These are phyloP conservation scores for Ophiostoma triangulosporum DNA, from an alignment of 2,329 filamentous ascomycete genomes.

Conservation along the genomic window DNA sequence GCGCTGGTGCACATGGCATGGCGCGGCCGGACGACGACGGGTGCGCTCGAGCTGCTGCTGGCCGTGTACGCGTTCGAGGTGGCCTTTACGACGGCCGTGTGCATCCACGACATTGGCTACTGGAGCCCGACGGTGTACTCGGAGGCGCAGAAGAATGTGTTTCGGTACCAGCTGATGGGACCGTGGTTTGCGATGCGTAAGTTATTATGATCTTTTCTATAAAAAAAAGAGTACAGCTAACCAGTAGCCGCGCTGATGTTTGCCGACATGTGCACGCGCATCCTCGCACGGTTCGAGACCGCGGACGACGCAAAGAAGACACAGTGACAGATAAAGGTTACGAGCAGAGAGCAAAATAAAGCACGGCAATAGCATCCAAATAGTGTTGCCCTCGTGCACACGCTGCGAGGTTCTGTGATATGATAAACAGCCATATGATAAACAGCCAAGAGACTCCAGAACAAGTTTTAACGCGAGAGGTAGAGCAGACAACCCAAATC, in stretches of 20 bases:
- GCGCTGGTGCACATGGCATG: slow-evolving; percentile 30
- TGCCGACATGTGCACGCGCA: slow-evolving; percentile 40
- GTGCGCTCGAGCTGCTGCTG: slow-evolving; percentile 33
- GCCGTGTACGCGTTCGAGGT: slow-evolving; percentile 39
- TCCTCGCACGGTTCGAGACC: slow-evolving; percentile 27
- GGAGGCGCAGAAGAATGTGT: slow-evolving; percentile 28
- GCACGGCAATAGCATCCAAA: too few species aligned
- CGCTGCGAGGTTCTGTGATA: too few species aligned
- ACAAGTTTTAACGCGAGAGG: too few species aligned
- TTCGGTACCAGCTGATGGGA: slow-evolving; percentile 36
- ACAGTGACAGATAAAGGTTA: too few species aligned
- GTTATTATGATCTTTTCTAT: slow-evolving; percentile 16
- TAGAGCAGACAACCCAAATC: not conserved
- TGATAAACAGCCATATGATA: too few species aligned
- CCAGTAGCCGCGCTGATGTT: slow-evolving; percentile 34
- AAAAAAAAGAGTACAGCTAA: not conserved
- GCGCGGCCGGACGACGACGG: slow-evolving; percentile 19
- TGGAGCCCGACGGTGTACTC: slow-evolving; percentile 35
- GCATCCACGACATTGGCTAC: slow-evolving; percentile 34
- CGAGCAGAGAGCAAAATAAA: too few species aligned
- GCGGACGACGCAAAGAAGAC: slow-evolving; percentile 28
- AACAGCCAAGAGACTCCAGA: not conserved
- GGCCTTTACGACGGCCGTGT: slow-evolving; percentile 36
- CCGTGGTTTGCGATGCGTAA: slow-evolving; percentile 40
- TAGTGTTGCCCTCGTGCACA: too few species aligned